A percentile compares a stretch with the other conserved stretches of the same genome.
phyloP scores from a whole-genome alignment of 495 filamentous ascomycete genomes.

The Astrocystis sublimbata region DNA sequence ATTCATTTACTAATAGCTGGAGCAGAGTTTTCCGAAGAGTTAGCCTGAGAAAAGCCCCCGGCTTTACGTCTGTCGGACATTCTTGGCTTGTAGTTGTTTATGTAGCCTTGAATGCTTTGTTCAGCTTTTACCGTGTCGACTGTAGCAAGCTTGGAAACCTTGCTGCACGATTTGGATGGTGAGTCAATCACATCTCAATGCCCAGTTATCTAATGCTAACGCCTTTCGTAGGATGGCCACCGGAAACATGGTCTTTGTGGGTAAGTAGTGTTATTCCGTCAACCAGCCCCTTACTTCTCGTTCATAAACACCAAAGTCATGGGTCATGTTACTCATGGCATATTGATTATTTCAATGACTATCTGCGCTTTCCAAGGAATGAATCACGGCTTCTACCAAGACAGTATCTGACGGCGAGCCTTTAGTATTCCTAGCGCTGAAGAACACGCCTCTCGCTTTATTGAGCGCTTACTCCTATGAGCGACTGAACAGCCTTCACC shows the following conservation, averaged over 20 bases:
- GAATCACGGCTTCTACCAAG: background rate
- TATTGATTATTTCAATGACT: too few species aligned
- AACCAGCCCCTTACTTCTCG: background rate
- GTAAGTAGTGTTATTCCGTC: conserved; percentile 6
- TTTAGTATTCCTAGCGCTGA: conserved; percentile 58
- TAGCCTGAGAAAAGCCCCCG: conserved; percentile 48
- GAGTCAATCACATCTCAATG: conserved; percentile 21
- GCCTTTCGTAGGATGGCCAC: conserved; percentile 50
- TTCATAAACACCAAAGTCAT: too few species aligned
- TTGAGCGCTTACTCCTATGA: conserved; percentile 63
- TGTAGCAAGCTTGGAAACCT: conserved; percentile 32
- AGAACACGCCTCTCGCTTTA: conserved; percentile 60
- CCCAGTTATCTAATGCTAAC: conserved; percentile 11
- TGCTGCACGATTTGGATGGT: conserved; percentile 53
- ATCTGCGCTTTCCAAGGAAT: background rate
- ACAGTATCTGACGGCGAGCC: background rate
- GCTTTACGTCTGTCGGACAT: conserved; percentile 56
- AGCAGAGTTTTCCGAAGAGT: conserved; percentile 29
- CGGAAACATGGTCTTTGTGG: conserved; percentile 53
- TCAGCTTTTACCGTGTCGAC: conserved; percentile 51
- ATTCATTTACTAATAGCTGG: conserved; percentile 22
- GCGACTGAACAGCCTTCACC: conserved; percentile 60
- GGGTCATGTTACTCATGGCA: too few species aligned
- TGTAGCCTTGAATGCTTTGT: conserved; percentile 51
- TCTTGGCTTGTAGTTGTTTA: conserved; percentile 48